phyloP scores from a whole-genome alignment of 2,329 filamentous ascomycete genomes.

The Cercospora beticola region DNA sequence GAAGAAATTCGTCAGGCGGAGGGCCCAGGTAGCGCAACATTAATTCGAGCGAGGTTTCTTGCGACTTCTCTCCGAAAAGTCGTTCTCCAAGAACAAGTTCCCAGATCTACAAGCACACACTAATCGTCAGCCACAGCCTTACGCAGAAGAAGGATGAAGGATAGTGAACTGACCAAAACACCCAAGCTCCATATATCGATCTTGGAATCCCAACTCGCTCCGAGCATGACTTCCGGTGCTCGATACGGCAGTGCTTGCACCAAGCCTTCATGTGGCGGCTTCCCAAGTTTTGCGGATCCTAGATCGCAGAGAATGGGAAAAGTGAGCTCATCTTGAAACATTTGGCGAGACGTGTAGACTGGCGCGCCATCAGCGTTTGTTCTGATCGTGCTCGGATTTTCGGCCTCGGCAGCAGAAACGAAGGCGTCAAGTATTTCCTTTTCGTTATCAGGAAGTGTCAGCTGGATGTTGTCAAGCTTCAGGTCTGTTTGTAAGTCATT shows the following conservation, averaged over 20 bases:
- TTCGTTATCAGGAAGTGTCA: conserved; percentile 11
- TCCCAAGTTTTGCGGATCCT: background rate
- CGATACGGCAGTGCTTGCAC: conserved; percentile 7
- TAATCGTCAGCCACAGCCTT: too few relatives aligned
- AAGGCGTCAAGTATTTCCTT: background rate
- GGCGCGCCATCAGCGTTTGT: background rate
- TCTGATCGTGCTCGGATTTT: background rate
- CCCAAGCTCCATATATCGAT: conserved; percentile 27
- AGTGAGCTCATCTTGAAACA: background rate
- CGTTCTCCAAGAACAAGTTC: background rate
- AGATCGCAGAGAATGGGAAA: conserved; percentile 15
- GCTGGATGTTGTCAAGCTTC: conserved; percentile 13
- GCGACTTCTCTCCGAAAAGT: background rate
- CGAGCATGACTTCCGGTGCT: conserved; percentile 22
- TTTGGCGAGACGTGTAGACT: conserved; percentile 4
- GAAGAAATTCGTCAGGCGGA: background rate
- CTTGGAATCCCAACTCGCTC: conserved; percentile 21
- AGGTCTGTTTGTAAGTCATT: background rate
- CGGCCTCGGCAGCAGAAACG: background rate
- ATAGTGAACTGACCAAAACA: background rate
- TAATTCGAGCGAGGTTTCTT: background rate
- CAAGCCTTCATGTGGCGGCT: background rate
- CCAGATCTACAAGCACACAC: background rate
- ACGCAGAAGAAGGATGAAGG: too few relatives aligned
- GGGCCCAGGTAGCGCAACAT: background rate